Evolutionary conservation across 805 yeast genomes (phyloP).

Genomic region (Wickerhamiella bombiphila): DNA sequence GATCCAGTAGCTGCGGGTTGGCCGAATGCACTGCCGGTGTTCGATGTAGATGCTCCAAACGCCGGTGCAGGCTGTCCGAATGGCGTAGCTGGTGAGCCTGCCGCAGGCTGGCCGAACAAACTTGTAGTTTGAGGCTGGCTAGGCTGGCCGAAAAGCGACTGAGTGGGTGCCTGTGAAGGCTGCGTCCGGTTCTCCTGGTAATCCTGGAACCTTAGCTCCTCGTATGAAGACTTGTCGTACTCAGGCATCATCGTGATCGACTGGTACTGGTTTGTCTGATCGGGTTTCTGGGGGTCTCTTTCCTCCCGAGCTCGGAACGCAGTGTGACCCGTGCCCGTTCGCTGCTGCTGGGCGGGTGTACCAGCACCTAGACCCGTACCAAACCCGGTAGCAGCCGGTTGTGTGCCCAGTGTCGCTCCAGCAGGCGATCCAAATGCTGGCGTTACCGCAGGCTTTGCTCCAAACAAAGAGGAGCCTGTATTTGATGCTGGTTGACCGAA

Average conservation of each 20-base stretch:
- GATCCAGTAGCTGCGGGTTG: slow-evolving; percentile 2
- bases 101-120: slow-evolving; percentile 3
- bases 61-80: slow-evolving; percentile 3
- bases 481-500: slow-evolving; percentile 2
- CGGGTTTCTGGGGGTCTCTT: slow-evolving; percentile 4
- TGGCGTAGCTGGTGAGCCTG: background rate
- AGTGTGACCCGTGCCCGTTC: slow-evolving; percentile 4
- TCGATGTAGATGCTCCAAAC: slow-evolving; percentile 3
- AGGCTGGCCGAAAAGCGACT: slow-evolving; percentile 9
- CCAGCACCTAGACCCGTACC: slow-evolving; percentile 2
- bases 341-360: background rate
- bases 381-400: slow-evolving; percentile 2
- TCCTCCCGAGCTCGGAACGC: slow-evolving; percentile 4
- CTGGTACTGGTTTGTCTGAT: slow-evolving; percentile 36
- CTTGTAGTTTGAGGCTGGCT: slow-evolving; percentile 11
- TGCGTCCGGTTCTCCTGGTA: slow-evolving; percentile 54
- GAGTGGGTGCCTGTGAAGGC: slow-evolving; percentile 3
- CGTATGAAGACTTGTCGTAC: slow-evolving; percentile 64
- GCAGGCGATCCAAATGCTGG: background rate
- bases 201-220: slow-evolving; percentile 81
- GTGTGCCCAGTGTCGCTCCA: slow-evolving; percentile 2
- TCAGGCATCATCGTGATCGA: slow-evolving; percentile 82
- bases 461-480: slow-evolving; percentile 2
- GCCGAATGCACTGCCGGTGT: slow-evolving; percentile 14
- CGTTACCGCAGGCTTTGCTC: background rate